A percentile compares a stretch with the other conserved stretches of the same genome.
Conservation (phyloP, 106 monocot genomes). For the Narthecium ossifragum region DNA sequence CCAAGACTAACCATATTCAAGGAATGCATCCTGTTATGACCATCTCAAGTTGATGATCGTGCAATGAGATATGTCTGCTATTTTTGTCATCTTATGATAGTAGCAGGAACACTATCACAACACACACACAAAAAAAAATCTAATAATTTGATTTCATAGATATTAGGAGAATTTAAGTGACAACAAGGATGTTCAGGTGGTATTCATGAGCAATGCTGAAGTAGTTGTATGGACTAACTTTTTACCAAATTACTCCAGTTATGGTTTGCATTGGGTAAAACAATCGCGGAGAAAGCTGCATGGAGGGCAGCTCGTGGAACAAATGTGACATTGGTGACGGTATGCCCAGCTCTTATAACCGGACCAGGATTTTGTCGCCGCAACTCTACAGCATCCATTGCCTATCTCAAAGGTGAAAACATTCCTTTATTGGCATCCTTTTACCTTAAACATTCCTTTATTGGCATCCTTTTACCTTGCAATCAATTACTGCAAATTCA, state of each 20-base stretch:
- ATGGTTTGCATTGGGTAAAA: conserved; percentile 83
- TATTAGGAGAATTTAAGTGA: no score
- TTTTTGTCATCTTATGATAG: no score
- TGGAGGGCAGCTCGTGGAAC: conserved; percentile 70
- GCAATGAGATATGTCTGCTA: no score
- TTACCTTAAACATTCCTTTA: background rate
- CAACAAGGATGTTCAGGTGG: no score
- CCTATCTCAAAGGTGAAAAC: conserved; percentile 80
- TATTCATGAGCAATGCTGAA: no score
- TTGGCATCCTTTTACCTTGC: background rate
- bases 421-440: background rate
- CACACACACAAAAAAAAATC: background rate
- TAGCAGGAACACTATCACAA: no score
- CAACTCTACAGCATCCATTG: conserved; percentile 64
- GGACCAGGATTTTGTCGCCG: conserved; percentile 53
- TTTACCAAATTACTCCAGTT: conserved; percentile 36
- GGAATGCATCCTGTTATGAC: no score
- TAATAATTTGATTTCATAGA: background rate
- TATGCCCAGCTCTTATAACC: conserved; percentile 74
- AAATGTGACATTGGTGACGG: conserved; percentile 49
- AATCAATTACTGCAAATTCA: no score
- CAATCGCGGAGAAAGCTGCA: conserved; percentile 81
- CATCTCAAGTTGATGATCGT: no score
- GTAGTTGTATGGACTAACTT: no score
- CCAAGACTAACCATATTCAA: no score